These are phyloP conservation scores for Penicillium sp. DNA, from an alignment of 2,329 filamentous ascomycete genomes.

Conservation along the genomic window DNA sequence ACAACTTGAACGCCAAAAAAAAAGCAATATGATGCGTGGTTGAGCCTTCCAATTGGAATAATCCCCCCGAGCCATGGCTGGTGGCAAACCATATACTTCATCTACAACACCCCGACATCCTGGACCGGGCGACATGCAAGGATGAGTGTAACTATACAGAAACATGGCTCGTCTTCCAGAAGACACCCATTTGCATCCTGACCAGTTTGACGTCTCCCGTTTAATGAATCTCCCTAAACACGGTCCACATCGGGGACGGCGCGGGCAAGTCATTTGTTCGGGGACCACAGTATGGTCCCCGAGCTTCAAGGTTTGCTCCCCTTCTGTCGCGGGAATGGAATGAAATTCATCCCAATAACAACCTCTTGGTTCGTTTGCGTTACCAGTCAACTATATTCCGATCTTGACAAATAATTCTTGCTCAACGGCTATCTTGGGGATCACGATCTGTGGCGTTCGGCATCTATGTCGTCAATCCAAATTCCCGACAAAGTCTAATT, in stretches of 20 bases:
- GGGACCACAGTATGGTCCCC: conserved; percentile 23
- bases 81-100: not conserved
- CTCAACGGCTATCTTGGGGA: not conserved
- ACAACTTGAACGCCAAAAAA: not conserved
- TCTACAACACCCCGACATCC: not conserved
- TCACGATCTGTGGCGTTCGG: not conserved
- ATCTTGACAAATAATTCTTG: too few species aligned
- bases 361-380: not conserved
- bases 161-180: not conserved
- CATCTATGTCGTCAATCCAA: conserved; percentile 3
- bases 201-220: not conserved
- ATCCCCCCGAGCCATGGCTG: not conserved
- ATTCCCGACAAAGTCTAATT: conserved; percentile 2
- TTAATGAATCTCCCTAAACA: not conserved
- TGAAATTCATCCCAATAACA: not conserved
- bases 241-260: conserved; percentile 9
- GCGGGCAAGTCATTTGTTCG: conserved; percentile 5
- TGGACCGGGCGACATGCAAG: not conserved
- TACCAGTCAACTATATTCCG: not conserved
- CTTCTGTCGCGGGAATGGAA: conserved; percentile 4
- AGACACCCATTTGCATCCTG: not conserved
- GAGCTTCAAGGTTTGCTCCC: conserved; percentile 8
- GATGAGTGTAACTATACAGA: not conserved
- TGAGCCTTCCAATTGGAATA: not conserved
- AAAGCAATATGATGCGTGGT: not conserved